Evolutionary conservation across 169 alveolate genomes (phyloP).

Genomic region (Plasmodium malariae): DNA sequence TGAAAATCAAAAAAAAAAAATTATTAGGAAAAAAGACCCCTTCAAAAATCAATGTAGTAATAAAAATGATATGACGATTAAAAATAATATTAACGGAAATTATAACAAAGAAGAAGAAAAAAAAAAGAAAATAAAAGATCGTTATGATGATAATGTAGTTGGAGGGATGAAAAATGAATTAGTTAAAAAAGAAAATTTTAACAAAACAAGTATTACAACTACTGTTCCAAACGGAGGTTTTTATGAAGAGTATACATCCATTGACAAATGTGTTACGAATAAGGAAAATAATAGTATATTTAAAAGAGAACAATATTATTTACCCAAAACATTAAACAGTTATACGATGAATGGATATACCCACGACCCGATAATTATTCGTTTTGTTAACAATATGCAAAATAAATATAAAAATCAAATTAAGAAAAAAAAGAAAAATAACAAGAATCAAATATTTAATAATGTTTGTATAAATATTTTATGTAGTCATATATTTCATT

Average conservation of each 20-base stretch:
- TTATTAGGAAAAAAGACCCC: too few relatives aligned
- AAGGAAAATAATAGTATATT: background rate
- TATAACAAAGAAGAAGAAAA: background rate
- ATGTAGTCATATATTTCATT: conserved; percentile 69
- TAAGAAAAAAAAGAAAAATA: conserved; percentile 27
- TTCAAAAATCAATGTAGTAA: too few relatives aligned
- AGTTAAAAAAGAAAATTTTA: background rate
- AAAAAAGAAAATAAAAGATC: background rate
- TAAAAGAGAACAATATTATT: background rate
- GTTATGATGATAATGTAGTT: background rate
- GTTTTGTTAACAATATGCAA: conserved; percentile 18
- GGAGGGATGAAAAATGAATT: too few relatives aligned
- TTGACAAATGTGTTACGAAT: background rate
- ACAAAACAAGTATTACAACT: background rate
- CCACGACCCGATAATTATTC: conserved; percentile 4
- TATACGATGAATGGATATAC: background rate
- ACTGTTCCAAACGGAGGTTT: background rate
- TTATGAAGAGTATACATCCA: background rate
- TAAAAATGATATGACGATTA: too few relatives aligned
- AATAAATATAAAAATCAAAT: conserved; percentile 25
- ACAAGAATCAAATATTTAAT: conserved; percentile 7
- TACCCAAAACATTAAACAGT: conserved; percentile 2
- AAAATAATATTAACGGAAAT: background rate
- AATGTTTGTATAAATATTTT: conserved; percentile 53
- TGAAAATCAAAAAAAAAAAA: conserved; percentile 19